Evolutionary conservation across 371 early-diverging fungal species (phyloP).

Genomic region (Syncephalastrum racemosum): DNA sequence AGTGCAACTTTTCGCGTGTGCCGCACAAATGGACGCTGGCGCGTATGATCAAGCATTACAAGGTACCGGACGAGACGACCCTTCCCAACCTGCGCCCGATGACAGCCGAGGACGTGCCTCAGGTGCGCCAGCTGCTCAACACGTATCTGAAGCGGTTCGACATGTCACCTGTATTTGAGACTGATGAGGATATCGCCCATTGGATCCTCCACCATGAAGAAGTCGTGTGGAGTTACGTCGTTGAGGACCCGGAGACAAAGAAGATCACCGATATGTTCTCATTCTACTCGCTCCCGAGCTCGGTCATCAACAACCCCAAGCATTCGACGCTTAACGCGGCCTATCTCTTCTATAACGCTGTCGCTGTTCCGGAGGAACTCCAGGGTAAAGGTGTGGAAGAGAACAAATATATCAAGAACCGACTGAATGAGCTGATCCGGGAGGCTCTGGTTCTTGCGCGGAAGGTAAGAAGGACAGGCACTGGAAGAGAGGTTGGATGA

Average conservation of each 20-base stretch:
- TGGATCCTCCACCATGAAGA: slow-evolving; percentile 84
- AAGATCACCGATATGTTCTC: slow-evolving; percentile 86
- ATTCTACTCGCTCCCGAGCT: slow-evolving; percentile 91
- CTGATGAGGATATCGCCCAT: slow-evolving; percentile 88
- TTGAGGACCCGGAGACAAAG: slow-evolving; percentile 67
- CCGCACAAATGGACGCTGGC: slow-evolving; percentile 76
- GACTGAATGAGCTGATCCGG: slow-evolving; percentile 61
- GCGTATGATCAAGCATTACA: slow-evolving; percentile 70
- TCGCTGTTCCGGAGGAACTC: slow-evolving; percentile 47
- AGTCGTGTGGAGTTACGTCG: slow-evolving; percentile 93
- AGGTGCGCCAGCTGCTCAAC: slow-evolving; percentile 73
- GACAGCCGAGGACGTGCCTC: slow-evolving; percentile 71
- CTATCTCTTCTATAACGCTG: slow-evolving; percentile 93
- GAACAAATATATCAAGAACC: slow-evolving; percentile 42
- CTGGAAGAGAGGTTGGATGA: not conserved
- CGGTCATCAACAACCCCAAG: slow-evolving; percentile 76
- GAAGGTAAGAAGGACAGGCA: slow-evolving; percentile 37
- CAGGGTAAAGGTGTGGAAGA: slow-evolving; percentile 37
- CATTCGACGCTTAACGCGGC: slow-evolving; percentile 86
- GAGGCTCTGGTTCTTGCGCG: slow-evolving; percentile 83
- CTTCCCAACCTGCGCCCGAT: slow-evolving; percentile 80
- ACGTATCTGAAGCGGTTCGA: slow-evolving; percentile 69
- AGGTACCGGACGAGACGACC: slow-evolving; percentile 62
- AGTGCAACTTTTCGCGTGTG: slow-evolving; percentile 86
- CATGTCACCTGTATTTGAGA: slow-evolving; percentile 70